phyloP scores from a whole-genome alignment of 345 rosid species.

The Cochlearia excelsa region DNA sequence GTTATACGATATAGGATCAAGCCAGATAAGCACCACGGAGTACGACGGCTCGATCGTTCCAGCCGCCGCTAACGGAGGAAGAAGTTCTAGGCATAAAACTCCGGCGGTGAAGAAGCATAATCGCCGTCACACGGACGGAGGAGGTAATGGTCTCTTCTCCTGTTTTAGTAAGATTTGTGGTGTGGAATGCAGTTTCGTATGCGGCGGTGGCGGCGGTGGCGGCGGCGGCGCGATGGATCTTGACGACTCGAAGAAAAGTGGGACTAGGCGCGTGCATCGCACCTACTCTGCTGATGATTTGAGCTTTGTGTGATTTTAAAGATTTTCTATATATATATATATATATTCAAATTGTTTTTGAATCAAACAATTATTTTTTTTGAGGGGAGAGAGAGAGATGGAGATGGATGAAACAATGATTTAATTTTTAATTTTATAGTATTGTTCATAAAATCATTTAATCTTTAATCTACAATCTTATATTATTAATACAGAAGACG shows the following conservation, averaged over 20 bases:
- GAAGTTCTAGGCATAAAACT: slow-evolving; percentile 23
- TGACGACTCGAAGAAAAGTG: slow-evolving; percentile 22
- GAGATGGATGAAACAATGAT: slow-evolving; percentile 8
- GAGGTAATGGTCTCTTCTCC: slow-evolving; percentile 47
- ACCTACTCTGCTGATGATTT: slow-evolving; percentile 32
- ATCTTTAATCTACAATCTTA: background rate
- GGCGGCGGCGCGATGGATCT: background rate
- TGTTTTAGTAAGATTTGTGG: slow-evolving; percentile 75
- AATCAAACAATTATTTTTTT: background rate
- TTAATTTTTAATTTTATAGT: background rate
- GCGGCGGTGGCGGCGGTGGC: slow-evolving; percentile 41
- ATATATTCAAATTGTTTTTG: background rate
- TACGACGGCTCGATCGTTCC: slow-evolving; percentile 9
- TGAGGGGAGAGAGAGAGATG: background rate
- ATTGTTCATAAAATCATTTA: slow-evolving; percentile 5
- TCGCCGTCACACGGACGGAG: slow-evolving; percentile 40
- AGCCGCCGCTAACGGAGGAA: slow-evolving; percentile 17
- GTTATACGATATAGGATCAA: slow-evolving; percentile 48
- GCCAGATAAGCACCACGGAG: slow-evolving; percentile 26
- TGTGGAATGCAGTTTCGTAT: slow-evolving; percentile 59
- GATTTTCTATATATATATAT: background rate
- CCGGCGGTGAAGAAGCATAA: slow-evolving; percentile 15
- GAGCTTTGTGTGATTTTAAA: slow-evolving; percentile 25
- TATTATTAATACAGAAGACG: too few relatives aligned
- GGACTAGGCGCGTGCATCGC: background rate